Evolutionary conservation across 768 basidiomycete species (phyloP).

Genomic region (Clathrus columnatus): DNA sequence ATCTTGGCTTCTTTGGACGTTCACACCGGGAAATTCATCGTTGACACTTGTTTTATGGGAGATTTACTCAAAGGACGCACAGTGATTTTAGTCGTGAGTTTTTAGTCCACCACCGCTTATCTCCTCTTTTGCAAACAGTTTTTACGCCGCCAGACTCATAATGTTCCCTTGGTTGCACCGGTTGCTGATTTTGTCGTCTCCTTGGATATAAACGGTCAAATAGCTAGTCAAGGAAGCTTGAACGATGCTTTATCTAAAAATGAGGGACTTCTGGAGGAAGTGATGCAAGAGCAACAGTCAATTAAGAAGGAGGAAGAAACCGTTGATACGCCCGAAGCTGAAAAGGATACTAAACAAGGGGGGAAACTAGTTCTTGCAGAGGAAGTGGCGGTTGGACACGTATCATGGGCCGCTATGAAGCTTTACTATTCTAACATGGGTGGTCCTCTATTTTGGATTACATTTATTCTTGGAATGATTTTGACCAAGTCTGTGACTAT

Average conservation of each 20-base stretch:
- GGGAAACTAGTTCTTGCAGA: background rate
- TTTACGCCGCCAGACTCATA: slow-evolving; percentile 14
- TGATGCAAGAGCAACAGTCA: slow-evolving; percentile 9
- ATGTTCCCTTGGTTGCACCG: slow-evolving; percentile 16
- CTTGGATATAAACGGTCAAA: slow-evolving; percentile 14
- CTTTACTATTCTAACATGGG: slow-evolving; percentile 13
- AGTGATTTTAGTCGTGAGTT: slow-evolving; percentile 40
- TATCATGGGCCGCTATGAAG: slow-evolving; percentile 1
- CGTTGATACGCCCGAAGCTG: slow-evolving; percentile 10
- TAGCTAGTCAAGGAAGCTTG: slow-evolving; percentile 14
- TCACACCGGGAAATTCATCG: slow-evolving; percentile 43
- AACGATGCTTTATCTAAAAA: slow-evolving; percentile 15
- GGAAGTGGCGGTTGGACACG: slow-evolving; percentile 3
- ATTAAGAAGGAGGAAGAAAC: slow-evolving; percentile 13
- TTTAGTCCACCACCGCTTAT: background rate
- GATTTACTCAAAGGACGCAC: slow-evolving; percentile 42
- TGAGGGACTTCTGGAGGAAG: slow-evolving; percentile 9
- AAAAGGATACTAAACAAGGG: background rate
- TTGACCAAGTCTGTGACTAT: background rate
- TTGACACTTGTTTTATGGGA: slow-evolving; percentile 41
- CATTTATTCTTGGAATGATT: background rate
- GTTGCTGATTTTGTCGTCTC: slow-evolving; percentile 17
- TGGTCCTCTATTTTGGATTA: slow-evolving; percentile 12
- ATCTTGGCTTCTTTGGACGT: slow-evolving; percentile 40
- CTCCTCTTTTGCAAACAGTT: background rate